A percentile compares a stretch with the other conserved stretches of the same genome.
These are phyloP conservation scores for Exophiala xenobiotica DNA, from an alignment of 2,329 filamentous ascomycete species.

Conservation along the genomic window DNA sequence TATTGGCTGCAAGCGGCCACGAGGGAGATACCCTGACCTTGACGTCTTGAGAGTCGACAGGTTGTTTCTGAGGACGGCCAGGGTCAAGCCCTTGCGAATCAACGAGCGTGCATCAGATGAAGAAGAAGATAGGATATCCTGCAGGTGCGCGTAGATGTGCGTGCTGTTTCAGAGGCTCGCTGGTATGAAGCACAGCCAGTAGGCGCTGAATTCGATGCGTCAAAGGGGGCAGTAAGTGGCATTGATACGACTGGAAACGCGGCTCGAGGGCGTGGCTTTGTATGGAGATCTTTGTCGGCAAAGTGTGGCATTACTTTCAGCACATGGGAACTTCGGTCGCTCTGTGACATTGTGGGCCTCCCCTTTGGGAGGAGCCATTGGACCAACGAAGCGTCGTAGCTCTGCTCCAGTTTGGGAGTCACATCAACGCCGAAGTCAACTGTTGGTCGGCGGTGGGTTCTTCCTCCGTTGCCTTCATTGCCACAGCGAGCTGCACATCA, in stretches of 20 bases:
- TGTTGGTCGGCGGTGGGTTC: background rate
- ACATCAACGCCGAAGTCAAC: background rate
- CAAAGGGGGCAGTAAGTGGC: too few relatives aligned
- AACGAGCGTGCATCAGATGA: background rate
- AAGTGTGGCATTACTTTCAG: background rate
- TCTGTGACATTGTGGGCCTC: background rate
- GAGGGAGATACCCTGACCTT: background rate
- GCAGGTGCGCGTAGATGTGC: background rate
- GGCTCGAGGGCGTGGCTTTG: background rate
- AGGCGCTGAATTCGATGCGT: too few relatives aligned
- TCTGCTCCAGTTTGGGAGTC: background rate
- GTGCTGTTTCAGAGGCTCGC: too few relatives aligned
- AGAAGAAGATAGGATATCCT: background rate
- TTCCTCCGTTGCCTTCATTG: background rate
- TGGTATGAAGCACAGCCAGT: too few relatives aligned
- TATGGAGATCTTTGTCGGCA: background rate
- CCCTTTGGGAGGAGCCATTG: background rate
- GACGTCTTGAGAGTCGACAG: background rate
- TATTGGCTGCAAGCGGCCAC: background rate
- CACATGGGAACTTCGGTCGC: background rate
- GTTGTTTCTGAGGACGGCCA: background rate
- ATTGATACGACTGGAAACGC: background rate
- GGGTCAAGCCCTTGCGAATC: background rate
- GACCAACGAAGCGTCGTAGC: background rate
- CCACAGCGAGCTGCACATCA: background rate